phyloP scores from a whole-genome alignment of 2,329 filamentous ascomycete genomes.

The Colletotrichum sp. region DNA sequence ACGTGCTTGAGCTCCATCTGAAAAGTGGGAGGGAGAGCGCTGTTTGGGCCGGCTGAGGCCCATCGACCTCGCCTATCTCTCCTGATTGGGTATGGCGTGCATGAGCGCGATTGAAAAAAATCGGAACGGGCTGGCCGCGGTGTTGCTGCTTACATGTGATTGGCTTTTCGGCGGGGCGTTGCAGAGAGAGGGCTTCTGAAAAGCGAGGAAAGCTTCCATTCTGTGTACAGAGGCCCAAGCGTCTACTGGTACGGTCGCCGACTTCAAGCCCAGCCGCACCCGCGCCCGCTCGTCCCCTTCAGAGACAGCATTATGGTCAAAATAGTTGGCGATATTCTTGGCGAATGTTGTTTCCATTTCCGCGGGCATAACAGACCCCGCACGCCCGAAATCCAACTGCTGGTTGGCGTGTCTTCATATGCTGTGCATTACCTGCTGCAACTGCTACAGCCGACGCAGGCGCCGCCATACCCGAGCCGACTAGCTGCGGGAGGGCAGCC shows the following conservation, averaged over 20 bases:
- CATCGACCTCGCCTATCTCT: conserved; percentile 6
- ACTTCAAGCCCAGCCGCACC: not conserved
- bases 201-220: not conserved
- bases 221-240: not conserved
- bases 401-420: not conserved
- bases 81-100: conserved; percentile 5
- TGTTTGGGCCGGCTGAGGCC: conserved; percentile 1
- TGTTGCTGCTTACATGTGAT: conserved; percentile 15
- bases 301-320: not conserved
- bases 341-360: not conserved
- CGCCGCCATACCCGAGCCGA: not conserved
- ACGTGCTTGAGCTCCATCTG: not conserved
- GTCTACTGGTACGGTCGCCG: not conserved
- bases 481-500: not conserved
- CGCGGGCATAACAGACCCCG: not conserved
- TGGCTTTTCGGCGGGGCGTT: conserved; percentile 8
- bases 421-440: not conserved
- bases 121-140: not conserved
- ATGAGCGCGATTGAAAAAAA: not conserved
- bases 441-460: not conserved
- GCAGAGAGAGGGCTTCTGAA: not conserved
- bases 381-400: not conserved
- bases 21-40: not conserved
- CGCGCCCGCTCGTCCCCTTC: not conserved
- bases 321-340: not conserved